Evolutionary conservation across 1,139 yeast genomes (phyloP), one percentile per base, ranked within the genome.

Genomic region (Taphrina betulina): DNA sequence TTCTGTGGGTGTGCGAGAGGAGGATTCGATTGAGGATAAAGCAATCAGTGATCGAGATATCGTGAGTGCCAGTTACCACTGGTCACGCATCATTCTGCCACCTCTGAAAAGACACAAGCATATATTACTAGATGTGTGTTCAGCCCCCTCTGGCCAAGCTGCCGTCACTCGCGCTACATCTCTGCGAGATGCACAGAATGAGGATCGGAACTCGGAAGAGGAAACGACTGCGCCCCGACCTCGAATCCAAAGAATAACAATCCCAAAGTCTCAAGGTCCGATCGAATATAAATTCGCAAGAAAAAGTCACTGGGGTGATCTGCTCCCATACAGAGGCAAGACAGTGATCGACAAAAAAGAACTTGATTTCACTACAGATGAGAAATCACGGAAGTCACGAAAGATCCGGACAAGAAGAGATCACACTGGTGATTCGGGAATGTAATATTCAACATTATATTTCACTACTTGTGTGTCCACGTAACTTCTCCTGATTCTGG

Each of bases 281-380:
- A 81, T 81, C 63, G 80, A 75, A 1, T 92, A 88, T 65, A 95
- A 87, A 63, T 97, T 92, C 71, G 96, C 96, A 0, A 77, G 97
- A 59, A 90, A 92, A 68, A 80, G 87, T 0, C 72, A 71, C 35
- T 79, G 81, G 65, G 96, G 96, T n/a, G 99, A 92, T 67, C 71
- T 84, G 20, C 17, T 50, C 19, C 54, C 54, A 8, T 50, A 40
- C 22, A 38, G 54, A 10, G 54, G 54, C 46, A 50, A 50, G 26
- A 50, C 54, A 2, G 43, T 40, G 17, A 34, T 50, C 16, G 54
- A 50, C 14, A 29, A 29, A n/a, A 26, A 26, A 12, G 31, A 26
- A 12, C 12, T 26, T 7, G 31, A 26, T 26, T 12, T 7, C 12
- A 12, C 7, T 12, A 12, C 31, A 12, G 12, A 7, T 12, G 7